These are phyloP conservation scores for Recurvomyces mirabilis DNA, from an alignment of 495 filamentous ascomycete genomes.

Conservation along the genomic window DNA sequence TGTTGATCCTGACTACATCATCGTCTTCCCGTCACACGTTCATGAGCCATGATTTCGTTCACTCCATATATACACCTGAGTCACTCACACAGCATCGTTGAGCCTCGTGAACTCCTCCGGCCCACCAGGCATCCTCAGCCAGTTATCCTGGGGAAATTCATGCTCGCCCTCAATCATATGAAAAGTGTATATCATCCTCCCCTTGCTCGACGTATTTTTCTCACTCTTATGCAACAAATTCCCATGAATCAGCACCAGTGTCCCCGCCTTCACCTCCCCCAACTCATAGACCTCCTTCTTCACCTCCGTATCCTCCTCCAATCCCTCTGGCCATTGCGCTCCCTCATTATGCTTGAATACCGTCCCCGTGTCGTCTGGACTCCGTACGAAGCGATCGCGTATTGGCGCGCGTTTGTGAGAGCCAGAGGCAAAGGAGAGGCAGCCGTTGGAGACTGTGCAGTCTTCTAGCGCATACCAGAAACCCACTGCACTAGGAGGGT, in stretches of 20 bases:
- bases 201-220: slow-evolving; percentile 71
- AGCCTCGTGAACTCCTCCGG: slow-evolving; percentile 61
- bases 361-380: slow-evolving; percentile 39
- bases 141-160: slow-evolving; percentile 77
- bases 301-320: slow-evolving; percentile 25
- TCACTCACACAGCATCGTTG: too few species aligned
- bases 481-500: slow-evolving; percentile 80
- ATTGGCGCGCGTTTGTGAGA: slow-evolving; percentile 60
- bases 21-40: too few species aligned
- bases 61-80: too few species aligned
- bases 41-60: too few species aligned
- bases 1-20: too few species aligned
- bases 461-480: slow-evolving; percentile 97
- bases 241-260: slow-evolving; percentile 87
- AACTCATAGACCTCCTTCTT: slow-evolving; percentile 49
- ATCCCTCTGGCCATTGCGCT: slow-evolving; percentile 35
- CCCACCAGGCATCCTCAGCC: slow-evolving; percentile 67
- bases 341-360: slow-evolving; percentile 45
- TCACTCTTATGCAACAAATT: slow-evolving; percentile 95
- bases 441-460: slow-evolving; percentile 71
- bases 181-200: slow-evolving; percentile 93
- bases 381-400: slow-evolving; percentile 62
- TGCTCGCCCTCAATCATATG: slow-evolving; percentile 87
- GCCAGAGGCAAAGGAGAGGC: slow-evolving; percentile 71
- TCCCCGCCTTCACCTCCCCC: slow-evolving; percentile 75